These are phyloP conservation scores for Herpetospermum pedunculosum DNA, from an alignment of 306 rosid species.

Conservation along the genomic window DNA sequence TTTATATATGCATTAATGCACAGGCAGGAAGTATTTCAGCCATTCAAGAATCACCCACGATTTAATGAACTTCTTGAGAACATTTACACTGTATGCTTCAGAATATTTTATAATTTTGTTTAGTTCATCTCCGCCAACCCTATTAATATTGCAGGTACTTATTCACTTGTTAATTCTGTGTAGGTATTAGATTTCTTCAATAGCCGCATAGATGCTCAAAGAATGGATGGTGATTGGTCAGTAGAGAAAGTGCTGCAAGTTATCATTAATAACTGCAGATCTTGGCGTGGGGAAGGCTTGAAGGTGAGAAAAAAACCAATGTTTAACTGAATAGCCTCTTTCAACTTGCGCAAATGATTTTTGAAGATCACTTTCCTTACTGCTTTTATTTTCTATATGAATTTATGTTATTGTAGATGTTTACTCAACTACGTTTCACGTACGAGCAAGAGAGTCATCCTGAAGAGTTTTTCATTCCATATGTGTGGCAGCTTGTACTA, in stretches of 20 bases:
- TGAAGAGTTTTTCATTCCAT: constrained; percentile 93
- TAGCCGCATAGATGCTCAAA: constrained; percentile 92
- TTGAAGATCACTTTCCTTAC: background rate
- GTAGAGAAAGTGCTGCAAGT: constrained; percentile 86
- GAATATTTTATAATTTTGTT: background rate
- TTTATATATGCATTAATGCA: constrained; percentile 93
- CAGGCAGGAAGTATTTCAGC: constrained; percentile 96
- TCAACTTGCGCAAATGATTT: constrained; percentile 2
- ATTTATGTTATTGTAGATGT: constrained; percentile 51
- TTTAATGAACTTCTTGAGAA: constrained; percentile 90
- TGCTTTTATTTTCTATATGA: background rate
- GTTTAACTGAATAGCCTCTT: constrained; percentile 2
- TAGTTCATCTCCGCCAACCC: background rate
- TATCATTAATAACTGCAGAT: constrained; percentile 73
- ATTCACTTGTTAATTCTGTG: constrained; percentile 14
- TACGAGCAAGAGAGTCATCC: constrained; percentile 99
- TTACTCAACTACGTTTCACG: constrained; percentile 88
- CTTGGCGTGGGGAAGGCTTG: constrained; percentile 98
- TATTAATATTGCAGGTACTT: background rate
- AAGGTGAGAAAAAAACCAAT: constrained; percentile 44
- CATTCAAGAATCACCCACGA: constrained; percentile 91
- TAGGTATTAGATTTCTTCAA: constrained; percentile 96
- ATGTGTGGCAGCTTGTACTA: constrained; percentile 87
- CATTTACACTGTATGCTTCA: constrained; percentile 60
- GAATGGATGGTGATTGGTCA: constrained; percentile 78